These are phyloP conservation scores for Backusella morwellensis DNA, from an alignment of 192 early-diverging fungal species.

Conservation along the genomic window DNA sequence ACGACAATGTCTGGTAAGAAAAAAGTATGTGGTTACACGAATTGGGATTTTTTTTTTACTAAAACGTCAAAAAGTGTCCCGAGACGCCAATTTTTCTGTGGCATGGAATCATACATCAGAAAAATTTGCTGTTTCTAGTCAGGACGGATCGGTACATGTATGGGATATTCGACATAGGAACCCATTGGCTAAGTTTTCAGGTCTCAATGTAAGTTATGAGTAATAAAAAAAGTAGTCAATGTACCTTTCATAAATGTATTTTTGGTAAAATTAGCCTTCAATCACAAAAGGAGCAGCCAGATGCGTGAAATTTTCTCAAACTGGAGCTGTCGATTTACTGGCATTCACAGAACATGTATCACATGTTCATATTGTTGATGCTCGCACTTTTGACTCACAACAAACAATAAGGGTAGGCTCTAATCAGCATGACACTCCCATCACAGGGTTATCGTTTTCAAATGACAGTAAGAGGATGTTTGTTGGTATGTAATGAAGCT, in stretches of 20 bases:
- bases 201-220: slow-evolving; percentile 57
- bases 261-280: slow-evolving; percentile 40
- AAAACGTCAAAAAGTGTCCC: slow-evolving; percentile 47
- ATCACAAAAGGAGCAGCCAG: slow-evolving; percentile 72
- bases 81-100: slow-evolving; percentile 91
- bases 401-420: slow-evolving; percentile 82
- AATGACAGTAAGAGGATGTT: slow-evolving; percentile 82
- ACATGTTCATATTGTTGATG: slow-evolving; percentile 89
- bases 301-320: slow-evolving; percentile 91
- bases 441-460: slow-evolving; percentile 83
- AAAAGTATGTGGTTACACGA: neutral
- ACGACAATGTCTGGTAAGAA: slow-evolving; percentile 66
- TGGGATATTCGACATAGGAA: slow-evolving; percentile 86
- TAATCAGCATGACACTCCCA: slow-evolving; percentile 66
- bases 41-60: slow-evolving; percentile 2
- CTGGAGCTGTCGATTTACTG: slow-evolving; percentile 86
- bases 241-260: too few relatives aligned
- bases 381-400: slow-evolving; percentile 77
- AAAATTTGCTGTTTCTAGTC: slow-evolving; percentile 94
- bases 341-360: slow-evolving; percentile 82
- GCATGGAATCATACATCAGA: slow-evolving; percentile 93
- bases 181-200: slow-evolving; percentile 72
- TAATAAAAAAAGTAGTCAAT: neutral
- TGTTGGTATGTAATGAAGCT: slow-evolving; percentile 67
- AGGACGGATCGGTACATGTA: slow-evolving; percentile 89